Evolutionary conservation across 202 grass and related monocot species (phyloP).

Genomic region (Brachypodium distachyon): DNA sequence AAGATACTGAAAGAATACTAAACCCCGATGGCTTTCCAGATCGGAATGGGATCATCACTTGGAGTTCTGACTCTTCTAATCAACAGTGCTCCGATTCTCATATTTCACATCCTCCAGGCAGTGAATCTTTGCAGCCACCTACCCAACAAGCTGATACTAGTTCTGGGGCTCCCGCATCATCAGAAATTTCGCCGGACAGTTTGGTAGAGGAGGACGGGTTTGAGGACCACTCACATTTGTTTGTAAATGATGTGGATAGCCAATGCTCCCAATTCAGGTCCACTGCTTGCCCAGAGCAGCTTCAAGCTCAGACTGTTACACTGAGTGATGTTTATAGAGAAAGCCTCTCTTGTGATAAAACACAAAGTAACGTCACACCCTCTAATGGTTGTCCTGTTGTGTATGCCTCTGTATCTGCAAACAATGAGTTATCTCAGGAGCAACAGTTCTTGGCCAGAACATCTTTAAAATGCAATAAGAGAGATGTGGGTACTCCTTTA

Average conservation of each 20-base stretch:
- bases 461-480: conserved; percentile 17
- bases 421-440: conserved; percentile 15
- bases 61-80: not conserved
- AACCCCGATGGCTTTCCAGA: not conserved
- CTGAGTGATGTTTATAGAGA: conserved; percentile 7
- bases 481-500: conserved; percentile 17
- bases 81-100: conserved; percentile 15
- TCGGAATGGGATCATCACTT: not conserved
- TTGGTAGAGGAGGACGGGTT: conserved; percentile 1
- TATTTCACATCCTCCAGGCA: not conserved
- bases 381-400: conserved; percentile 11
- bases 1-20: conserved; percentile 7
- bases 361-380: conserved; percentile 10
- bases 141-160: conserved; percentile 5
- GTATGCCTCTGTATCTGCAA: not conserved
- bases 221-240: not conserved
- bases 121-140: conserved; percentile 30
- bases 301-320: conserved; percentile 2
- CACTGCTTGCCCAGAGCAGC: conserved; percentile 11
- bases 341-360: conserved; percentile 13
- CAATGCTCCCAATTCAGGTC: conserved; percentile 15
- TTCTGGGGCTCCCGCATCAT: conserved; percentile 12
- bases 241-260: conserved; percentile 5
- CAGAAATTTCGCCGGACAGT: not conserved
- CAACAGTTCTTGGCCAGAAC: conserved; percentile 16